Base-by-base conservation (phyloP, 1,284 basidiomycete species). In the Heterobasidion irregulare region DNA sequence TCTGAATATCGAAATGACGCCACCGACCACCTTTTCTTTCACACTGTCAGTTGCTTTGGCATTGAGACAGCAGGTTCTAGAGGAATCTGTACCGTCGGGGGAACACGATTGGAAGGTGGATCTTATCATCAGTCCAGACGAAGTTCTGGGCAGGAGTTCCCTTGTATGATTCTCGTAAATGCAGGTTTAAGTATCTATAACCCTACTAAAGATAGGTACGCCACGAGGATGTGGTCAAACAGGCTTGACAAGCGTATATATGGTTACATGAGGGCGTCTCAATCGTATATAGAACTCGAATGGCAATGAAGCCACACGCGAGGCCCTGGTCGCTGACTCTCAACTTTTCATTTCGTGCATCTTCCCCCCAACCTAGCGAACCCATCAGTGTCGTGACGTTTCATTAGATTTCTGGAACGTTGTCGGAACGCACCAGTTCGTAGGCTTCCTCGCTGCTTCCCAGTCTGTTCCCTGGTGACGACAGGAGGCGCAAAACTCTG, bases 61-160 rank as follows among this genome's bases (percentile, higher is more conserved):
- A 2, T 71, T 90, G 43, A 74, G 78, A 43, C 83, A 88, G 61
- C 87, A 90, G 62, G 63, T 90, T 18, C 64, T 88, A 35, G 75
- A 77, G 34, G 64, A 60, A n/a, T 57, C 73, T 49, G 74, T 90
- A 19, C 88, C 88, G 9, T 74, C 76, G 54, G 77, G 65, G 13
- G 75, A 76, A 51, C 73, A 76, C 62, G 88, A 90, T 68, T 86
- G 85, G 78, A 80, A 74, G 61, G 41, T 56, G 32, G 83, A 54
- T 41, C n/a, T 35, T 35, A 32, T 50, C 44, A 52, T 46, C 35
- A 50, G 26, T 10, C 15, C 38, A 1, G 50, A 56, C 26, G 44
- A 35, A n/a, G 16, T 46, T 16, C 15, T 55, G 26, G 46, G 46
- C 10, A 44, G 16, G 43, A 16, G 16, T 15, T 13, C 43, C 43